phyloP scores from a whole-genome alignment of 2,329 filamentous ascomycete genomes.

The Penicillium sp. region DNA sequence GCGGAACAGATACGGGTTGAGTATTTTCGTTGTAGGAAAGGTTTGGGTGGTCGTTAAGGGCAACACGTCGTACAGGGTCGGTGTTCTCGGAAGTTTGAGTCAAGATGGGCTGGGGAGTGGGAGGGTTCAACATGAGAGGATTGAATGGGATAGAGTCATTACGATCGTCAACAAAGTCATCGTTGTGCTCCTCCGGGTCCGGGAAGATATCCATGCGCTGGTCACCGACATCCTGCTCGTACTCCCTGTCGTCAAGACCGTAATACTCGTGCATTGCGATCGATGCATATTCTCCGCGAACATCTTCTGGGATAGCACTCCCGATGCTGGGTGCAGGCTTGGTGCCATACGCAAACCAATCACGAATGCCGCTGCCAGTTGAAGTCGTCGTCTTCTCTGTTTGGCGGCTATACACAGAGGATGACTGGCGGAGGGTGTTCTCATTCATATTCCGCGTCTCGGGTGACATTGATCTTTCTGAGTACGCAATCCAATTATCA shows the following conservation, averaged over 20 bases:
- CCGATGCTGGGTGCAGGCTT: conserved; percentile 30
- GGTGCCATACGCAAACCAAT: conserved; percentile 37
- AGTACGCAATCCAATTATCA: conserved; percentile 46
- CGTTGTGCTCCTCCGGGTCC: conserved; percentile 33
- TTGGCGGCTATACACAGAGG: conserved; percentile 35
- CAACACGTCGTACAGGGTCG: conserved; percentile 32
- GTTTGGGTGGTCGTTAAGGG: conserved; percentile 37
- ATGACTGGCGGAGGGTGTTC: conserved; percentile 31
- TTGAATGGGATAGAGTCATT: conserved; percentile 34
- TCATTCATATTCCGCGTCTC: conserved; percentile 23
- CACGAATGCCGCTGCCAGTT: conserved; percentile 28
- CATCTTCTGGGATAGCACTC: conserved; percentile 35
- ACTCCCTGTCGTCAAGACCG: conserved; percentile 32
- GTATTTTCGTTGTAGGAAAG: conserved; percentile 30
- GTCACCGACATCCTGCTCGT: conserved; percentile 40
- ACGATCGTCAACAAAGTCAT: conserved; percentile 23
- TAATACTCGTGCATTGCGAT: conserved; percentile 37
- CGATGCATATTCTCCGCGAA: conserved; percentile 40
- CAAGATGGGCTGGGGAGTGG: conserved; percentile 40
- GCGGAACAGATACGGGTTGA: conserved; percentile 20
- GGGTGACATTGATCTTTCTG: conserved; percentile 36
- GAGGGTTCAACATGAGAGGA: conserved; percentile 50
- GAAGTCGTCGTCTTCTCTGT: conserved; percentile 28
- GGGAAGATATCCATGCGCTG: conserved; percentile 36
- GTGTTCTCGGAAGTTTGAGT: conserved; percentile 25